Evolutionary conservation across 2,329 filamentous ascomycete genomes (phyloP), one percentile per base, ranked within the genome.

Genomic region (Pseudogymnoascus sp.): DNA sequence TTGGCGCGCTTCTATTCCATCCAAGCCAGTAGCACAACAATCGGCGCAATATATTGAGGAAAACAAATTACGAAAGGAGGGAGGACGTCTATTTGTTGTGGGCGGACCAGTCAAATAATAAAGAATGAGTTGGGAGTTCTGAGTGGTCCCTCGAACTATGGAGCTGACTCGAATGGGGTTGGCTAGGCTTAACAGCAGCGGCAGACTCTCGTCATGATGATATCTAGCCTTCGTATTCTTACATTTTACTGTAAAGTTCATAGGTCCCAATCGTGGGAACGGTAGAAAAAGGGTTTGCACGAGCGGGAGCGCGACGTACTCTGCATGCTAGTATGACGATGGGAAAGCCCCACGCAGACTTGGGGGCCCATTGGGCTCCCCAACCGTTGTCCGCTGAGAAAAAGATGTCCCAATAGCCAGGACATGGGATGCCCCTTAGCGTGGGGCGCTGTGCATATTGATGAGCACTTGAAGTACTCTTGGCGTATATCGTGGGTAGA

Each of bases 1-100:
- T 54, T 54, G 47, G 47, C 47, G 47, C 29, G 47, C 47, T 54
- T 54, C 47, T 54, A 54, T 54, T 54, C n/a, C n/a, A 5, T 21
- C 47, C 47, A 17, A 15, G 47, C 47, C 47, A 54, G 47, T 54
- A 54, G n/a, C 47, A 54, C 47, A 54, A 54, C 26, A 54, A 33
- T 31, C 47, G 29, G 47, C 17, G 47, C 47, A 54, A 54, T 54
- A 54, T 54, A 54, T 54, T 15, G 29, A 54, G n/a, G 26, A 21
- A 33, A 54, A 11, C 29, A 54, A 54, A 54, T 54, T 54, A 54
- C 29, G 5, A 10, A 54, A 54, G 29, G 57, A 59, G 57, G 57
- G 33, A 39, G n/a, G 33, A 37, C 33, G n/a, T 26, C 33, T 59
- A 40, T 40, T 59, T 59, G 57, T 59, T 59, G 57, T 39, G 33